Conservation (phyloP, 805 yeast species). For the Trichomonascus vanleenenianus region DNA sequence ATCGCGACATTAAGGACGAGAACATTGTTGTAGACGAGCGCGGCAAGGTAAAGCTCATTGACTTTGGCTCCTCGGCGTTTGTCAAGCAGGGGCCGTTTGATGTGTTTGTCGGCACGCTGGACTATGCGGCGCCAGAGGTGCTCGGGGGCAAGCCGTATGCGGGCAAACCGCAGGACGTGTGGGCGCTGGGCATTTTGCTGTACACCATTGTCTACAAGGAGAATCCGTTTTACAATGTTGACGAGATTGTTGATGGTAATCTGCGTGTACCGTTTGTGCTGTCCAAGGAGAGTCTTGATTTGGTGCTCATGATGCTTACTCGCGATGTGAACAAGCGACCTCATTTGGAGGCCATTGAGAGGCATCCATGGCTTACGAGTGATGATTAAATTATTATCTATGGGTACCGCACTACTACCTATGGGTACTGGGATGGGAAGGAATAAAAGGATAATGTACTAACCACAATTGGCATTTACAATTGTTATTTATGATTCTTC, state of each 20-base stretch:
- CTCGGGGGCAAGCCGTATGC: constrained; percentile 79
- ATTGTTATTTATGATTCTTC: no score
- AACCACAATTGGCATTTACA: no score
- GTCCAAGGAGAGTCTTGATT: constrained; percentile 51
- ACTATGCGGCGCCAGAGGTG: constrained; percentile 97
- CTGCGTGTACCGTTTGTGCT: constrained; percentile 58
- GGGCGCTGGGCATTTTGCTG: constrained; percentile 91
- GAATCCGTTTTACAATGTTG: constrained; percentile 92
- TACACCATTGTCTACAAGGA: constrained; percentile 90
- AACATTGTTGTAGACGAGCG: constrained; percentile 69
- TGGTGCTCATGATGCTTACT: constrained; percentile 61
- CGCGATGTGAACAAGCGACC: constrained; percentile 64
- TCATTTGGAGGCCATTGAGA: constrained; percentile 58
- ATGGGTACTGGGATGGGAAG: no score
- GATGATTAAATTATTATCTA: no score
- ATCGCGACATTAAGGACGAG: constrained; percentile 92
- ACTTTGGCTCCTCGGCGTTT: constrained; percentile 93
- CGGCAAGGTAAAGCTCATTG: constrained; percentile 78
- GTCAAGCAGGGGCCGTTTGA: constrained; percentile 89
- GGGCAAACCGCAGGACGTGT: constrained; percentile 92
- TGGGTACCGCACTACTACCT: no score
- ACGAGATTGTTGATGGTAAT: constrained; percentile 90
- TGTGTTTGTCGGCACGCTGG: constrained; percentile 94
- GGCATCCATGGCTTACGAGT: constrained; percentile 57
- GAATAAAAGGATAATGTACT: no score